Conservation (phyloP, 169 alveolate species). For the Plasmodium fragile region DNA sequence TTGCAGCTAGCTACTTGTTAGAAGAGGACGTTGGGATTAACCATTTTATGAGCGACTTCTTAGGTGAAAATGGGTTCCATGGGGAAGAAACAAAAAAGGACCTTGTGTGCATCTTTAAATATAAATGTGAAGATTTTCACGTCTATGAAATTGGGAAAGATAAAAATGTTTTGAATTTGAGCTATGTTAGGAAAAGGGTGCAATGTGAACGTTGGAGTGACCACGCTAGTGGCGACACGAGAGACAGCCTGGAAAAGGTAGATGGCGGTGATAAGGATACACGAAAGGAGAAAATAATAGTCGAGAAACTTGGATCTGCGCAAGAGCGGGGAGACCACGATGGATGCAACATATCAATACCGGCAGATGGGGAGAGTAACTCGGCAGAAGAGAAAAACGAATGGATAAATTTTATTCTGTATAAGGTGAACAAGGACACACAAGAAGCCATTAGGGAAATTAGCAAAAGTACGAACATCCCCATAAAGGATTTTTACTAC, state of each 20-base stretch:
- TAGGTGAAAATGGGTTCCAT: constrained; percentile 15
- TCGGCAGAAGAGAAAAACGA: constrained; percentile 17
- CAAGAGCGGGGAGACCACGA: neutral
- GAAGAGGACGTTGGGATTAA: constrained; percentile 73
- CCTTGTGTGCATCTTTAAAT: constrained; percentile 61
- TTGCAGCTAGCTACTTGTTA: constrained; percentile 19
- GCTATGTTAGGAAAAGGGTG: constrained; percentile 13
- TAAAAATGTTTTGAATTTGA: constrained; percentile 40
- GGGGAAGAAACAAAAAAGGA: constrained; percentile 2
- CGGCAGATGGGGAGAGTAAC: neutral
- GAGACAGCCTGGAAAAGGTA: neutral
- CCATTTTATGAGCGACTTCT: constrained; percentile 45
- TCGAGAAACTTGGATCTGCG: neutral
- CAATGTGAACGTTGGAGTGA: neutral
- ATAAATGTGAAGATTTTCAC: constrained; percentile 76
- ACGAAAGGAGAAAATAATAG: neutral
- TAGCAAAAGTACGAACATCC: constrained; percentile 57
- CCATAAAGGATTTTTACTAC: constrained; percentile 64
- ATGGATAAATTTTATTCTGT: constrained; percentile 41
- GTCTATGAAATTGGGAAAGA: constrained; percentile 69
- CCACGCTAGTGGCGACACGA: neutral
- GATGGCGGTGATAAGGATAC: neutral
- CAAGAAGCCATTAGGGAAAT: constrained; percentile 76
- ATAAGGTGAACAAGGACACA: constrained; percentile 74
- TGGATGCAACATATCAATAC: neutral